These are phyloP conservation scores for Lasiodiplodia hormozganensis DNA, from an alignment of 2,329 filamentous ascomycete species.

Conservation along the genomic window DNA sequence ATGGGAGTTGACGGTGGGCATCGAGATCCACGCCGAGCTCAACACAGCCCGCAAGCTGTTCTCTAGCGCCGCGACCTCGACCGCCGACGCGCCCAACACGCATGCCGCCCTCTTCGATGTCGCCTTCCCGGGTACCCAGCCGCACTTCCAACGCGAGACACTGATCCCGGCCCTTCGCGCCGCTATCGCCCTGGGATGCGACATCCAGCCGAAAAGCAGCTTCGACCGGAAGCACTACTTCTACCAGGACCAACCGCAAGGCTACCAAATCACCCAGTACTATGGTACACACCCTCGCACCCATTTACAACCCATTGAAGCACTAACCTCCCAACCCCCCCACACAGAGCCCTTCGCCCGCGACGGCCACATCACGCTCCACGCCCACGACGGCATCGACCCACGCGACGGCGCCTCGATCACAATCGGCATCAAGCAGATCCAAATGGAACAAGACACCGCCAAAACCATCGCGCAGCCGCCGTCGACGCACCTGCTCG, in stretches of 20 bases:
- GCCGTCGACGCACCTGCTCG: conserved; percentile 76
- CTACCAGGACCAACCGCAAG: conserved; percentile 95
- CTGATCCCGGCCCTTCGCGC: conserved; percentile 90
- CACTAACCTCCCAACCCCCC: background rate
- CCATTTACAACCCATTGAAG: too few species aligned
- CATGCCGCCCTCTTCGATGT: conserved; percentile 89
- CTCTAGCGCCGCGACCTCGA: conserved; percentile 63
- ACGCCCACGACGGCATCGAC: conserved; percentile 78
- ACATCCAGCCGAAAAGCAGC: conserved; percentile 75
- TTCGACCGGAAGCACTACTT: conserved; percentile 99
- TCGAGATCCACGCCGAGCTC: conserved; percentile 96
- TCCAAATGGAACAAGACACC: conserved; percentile 98
- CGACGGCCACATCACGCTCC: conserved; percentile 75
- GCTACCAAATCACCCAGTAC: conserved; percentile 98
- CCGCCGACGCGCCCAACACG: conserved; percentile 76
- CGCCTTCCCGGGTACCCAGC: conserved; percentile 88
- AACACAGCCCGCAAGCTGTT: conserved; percentile 91
- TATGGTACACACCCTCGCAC: conserved; percentile 61
- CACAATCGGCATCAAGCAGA: conserved; percentile 83
- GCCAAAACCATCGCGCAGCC: conserved; percentile 88
- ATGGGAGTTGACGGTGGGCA: conserved; percentile 95
- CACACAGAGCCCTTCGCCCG: conserved; percentile 66
- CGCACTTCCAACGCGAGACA: conserved; percentile 80
- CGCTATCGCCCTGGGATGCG: conserved; percentile 82
- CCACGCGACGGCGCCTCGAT: conserved; percentile 74